phyloP scores from a whole-genome alignment of 2,329 filamentous ascomycete genomes.

The Tolypocladium sp. region DNA sequence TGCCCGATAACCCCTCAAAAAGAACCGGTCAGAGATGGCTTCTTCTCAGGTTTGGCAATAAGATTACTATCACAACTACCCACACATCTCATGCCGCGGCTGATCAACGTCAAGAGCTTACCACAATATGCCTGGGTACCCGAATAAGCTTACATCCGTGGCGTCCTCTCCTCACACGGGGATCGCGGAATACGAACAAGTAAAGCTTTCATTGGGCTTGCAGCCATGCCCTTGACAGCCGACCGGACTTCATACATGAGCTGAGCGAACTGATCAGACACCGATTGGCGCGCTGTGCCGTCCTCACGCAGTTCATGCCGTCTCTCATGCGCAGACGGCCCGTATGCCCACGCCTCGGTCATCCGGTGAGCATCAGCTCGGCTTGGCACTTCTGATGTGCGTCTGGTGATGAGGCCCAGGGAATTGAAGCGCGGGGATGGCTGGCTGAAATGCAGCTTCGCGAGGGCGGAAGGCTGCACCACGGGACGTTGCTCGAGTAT shows the following conservation, averaged over 20 bases:
- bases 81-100: too few species aligned
- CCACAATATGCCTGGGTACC: too few species aligned
- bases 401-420: background rate
- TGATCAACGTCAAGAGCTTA: too few species aligned
- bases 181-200: too few species aligned
- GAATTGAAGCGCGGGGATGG: too few species aligned
- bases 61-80: too few species aligned
- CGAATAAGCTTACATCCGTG: background rate
- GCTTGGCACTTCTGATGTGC: background rate
- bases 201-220: too few species aligned
- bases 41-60: background rate
- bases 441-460: too few species aligned
- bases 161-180: background rate
- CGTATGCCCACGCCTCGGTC: background rate
- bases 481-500: too few species aligned
- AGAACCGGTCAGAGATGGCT: background rate
- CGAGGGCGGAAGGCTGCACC: too few species aligned
- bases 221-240: too few species aligned
- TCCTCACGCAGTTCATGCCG: background rate
- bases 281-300: background rate
- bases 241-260: background rate
- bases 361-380: background rate
- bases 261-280: background rate
- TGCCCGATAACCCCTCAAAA: background rate
- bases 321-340: background rate